Evolutionary conservation across 805 yeast genomes (phyloP).

Genomic region (Starmerella roubikii): DNA sequence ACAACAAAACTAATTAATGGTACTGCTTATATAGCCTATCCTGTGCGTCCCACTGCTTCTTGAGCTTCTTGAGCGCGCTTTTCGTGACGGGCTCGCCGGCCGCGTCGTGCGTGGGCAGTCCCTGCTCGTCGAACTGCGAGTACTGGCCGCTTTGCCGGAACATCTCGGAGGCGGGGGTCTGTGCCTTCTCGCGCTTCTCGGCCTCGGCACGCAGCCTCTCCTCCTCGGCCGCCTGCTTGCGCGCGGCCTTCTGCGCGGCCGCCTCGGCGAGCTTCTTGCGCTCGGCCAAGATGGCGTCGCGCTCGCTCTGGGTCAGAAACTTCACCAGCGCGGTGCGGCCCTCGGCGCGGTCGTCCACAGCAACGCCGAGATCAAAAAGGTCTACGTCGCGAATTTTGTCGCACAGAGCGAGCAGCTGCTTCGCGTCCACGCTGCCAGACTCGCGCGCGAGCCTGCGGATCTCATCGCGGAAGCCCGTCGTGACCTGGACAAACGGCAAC

Average conservation of each 20-base stretch:
- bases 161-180: slow-evolving; percentile 55
- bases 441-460: slow-evolving; percentile 55
- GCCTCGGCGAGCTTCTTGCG: slow-evolving; percentile 45
- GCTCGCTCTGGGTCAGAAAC: slow-evolving; percentile 58
- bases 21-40: slow-evolving; percentile 69
- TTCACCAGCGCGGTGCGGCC: slow-evolving; percentile 73
- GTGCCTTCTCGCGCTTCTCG: slow-evolving; percentile 61
- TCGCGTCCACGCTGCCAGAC: slow-evolving; percentile 29
- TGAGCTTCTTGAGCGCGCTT: slow-evolving; percentile 70
- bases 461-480: slow-evolving; percentile 69
- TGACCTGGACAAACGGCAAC: slow-evolving; percentile 65
- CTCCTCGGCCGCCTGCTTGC: slow-evolving; percentile 32
- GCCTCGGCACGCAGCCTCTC: slow-evolving; percentile 30
- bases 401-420: slow-evolving; percentile 47
- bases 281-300: slow-evolving; percentile 41
- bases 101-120: slow-evolving; percentile 63
- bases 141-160: slow-evolving; percentile 38
- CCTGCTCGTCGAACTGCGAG: slow-evolving; percentile 70
- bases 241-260: slow-evolving; percentile 43
- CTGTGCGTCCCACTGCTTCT: slow-evolving; percentile 66
- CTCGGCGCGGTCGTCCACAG: slow-evolving; percentile 75
- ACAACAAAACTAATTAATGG: slow-evolving; percentile 1
- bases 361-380: slow-evolving; percentile 59
- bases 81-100: slow-evolving; percentile 68
- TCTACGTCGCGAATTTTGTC: slow-evolving; percentile 65